Conservation (phyloP, 345 rosid species). For the Sonneratia alba region DNA sequence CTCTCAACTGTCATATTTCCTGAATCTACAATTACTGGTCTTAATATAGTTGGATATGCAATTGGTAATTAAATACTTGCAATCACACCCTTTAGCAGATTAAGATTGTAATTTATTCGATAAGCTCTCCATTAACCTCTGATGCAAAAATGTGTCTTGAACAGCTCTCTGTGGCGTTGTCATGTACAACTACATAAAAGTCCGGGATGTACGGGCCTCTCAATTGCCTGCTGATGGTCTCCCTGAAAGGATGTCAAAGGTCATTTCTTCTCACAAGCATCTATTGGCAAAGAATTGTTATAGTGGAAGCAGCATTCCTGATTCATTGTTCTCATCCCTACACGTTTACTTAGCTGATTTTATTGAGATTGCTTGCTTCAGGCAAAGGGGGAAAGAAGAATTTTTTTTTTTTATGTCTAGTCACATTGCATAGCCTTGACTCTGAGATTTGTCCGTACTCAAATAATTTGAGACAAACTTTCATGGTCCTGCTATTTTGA, state of each 20-base stretch:
- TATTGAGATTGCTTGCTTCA: no score
- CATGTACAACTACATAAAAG: conserved; percentile 90
- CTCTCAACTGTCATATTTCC: conserved; percentile 91
- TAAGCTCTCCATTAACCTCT: not conserved
- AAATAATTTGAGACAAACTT: no score
- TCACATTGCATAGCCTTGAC: not conserved
- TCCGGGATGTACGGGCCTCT: conserved; percentile 71
- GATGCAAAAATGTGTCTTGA: conserved; percentile 3
- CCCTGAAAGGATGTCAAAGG: conserved; percentile 80
- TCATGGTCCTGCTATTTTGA: no score
- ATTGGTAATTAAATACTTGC: conserved; percentile 43
- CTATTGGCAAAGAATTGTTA: not conserved
- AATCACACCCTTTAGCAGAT: not conserved
- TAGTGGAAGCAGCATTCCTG: not conserved
- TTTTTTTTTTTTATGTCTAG: no score
- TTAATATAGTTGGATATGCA: conserved; percentile 90
- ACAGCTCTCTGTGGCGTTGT: conserved; percentile 96
- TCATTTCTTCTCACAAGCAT: conserved; percentile 18
- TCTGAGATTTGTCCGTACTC: no score
- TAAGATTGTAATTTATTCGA: not conserved
- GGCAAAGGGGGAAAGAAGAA: no score
- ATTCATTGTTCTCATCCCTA: not conserved
- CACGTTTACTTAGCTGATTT: not conserved
- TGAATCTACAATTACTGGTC: conserved; percentile 81
- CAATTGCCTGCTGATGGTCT: conserved; percentile 55